phyloP scores from a whole-genome alignment of 208 protist species.

The Leishmania aethiopica region DNA sequence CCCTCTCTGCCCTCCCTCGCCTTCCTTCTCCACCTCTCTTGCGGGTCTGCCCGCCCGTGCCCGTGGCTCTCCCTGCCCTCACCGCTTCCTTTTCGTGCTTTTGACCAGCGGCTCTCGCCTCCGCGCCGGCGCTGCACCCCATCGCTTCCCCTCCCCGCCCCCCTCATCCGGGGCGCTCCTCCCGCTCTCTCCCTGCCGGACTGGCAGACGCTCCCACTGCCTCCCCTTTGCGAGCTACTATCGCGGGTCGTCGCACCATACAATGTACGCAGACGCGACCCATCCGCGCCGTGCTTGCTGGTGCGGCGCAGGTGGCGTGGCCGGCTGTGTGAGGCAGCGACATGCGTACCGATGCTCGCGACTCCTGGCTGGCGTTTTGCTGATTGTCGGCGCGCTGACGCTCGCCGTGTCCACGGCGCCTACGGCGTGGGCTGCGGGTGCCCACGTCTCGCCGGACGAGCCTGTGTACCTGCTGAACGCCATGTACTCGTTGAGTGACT shows the following conservation, averaged over 20 bases:
- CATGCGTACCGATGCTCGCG: neutral
- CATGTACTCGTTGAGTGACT: conserved; percentile 12
- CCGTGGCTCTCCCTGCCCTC: neutral
- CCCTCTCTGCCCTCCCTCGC: neutral
- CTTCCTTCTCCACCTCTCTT: neutral
- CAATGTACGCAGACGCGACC: neutral
- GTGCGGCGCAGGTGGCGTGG: neutral
- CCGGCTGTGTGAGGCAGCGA: neutral
- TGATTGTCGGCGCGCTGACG: neutral
- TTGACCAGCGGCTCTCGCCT: neutral
- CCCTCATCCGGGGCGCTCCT: neutral
- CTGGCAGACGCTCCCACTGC: neutral
- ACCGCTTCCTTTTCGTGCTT: neutral
- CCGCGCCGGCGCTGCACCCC: neutral
- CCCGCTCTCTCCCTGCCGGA: neutral
- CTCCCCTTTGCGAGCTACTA: neutral
- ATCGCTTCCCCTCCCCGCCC: neutral
- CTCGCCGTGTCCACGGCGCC: neutral
- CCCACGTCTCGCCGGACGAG: neutral
- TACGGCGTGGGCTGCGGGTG: neutral
- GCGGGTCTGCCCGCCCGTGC: neutral
- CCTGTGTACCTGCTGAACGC: conserved; percentile 29
- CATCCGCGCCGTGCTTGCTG: neutral
- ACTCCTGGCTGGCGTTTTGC: neutral
- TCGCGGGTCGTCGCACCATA: neutral